phyloP scores from a whole-genome alignment of 1,284 basidiomycete species.

The Tilletia walkeri region DNA sequence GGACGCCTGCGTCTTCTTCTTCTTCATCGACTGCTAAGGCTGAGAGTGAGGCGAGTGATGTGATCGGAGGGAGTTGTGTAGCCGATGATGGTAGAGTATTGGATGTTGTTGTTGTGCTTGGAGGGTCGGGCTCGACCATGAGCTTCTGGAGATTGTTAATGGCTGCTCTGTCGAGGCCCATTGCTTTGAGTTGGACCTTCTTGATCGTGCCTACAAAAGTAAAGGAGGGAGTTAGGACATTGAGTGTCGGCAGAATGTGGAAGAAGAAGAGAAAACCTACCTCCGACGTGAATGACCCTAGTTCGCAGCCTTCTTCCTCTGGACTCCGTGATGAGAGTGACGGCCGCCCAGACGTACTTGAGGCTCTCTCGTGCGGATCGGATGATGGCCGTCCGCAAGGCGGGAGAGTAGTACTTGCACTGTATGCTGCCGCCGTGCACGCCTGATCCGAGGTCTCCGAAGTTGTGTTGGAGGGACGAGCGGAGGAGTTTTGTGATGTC shows the following conservation, averaged over 20 bases:
- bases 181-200: constrained; percentile 38
- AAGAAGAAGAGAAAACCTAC: background rate
- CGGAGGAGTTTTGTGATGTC: constrained; percentile 31
- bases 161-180: constrained; percentile 31
- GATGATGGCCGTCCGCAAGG: constrained; percentile 36
- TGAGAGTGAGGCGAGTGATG: no score
- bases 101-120: constrained; percentile 20
- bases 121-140: constrained; percentile 15
- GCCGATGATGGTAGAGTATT: constrained; percentile 20
- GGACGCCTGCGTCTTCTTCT: constrained; percentile 19
- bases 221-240: no score
- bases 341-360: constrained; percentile 33
- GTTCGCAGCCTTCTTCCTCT: constrained; percentile 22
- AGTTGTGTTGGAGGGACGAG: constrained; percentile 29
- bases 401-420: constrained; percentile 37
- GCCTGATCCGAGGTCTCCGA: constrained; percentile 36
- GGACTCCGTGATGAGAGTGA: constrained; percentile 28
- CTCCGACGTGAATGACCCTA: constrained; percentile 31
- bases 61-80: no score
- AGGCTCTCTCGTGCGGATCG: constrained; percentile 35
- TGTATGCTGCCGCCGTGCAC: constrained; percentile 30
- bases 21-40: background rate
- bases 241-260: no score
- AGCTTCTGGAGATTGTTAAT: constrained; percentile 22
- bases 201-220: constrained; percentile 34